Evolutionary conservation across 2,329 filamentous ascomycete genomes (phyloP).

Genomic region (Pseudocercospora fijiensis): DNA sequence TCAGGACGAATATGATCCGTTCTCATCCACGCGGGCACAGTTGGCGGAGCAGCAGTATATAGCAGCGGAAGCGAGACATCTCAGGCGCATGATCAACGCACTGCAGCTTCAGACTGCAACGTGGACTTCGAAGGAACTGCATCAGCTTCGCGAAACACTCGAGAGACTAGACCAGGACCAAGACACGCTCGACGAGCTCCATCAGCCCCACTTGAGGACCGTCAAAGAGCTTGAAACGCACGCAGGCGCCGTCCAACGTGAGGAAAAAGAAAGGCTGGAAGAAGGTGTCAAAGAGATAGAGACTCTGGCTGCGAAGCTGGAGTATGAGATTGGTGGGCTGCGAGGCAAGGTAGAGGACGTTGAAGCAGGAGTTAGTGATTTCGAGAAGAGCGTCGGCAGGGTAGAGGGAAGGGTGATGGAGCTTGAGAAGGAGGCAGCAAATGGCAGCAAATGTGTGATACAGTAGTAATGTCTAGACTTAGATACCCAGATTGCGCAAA

Average conservation of each 20-base stretch:
- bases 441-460: conserved; percentile 33
- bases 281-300: conserved; percentile 78
- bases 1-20: conserved; percentile 37
- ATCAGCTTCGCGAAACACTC: conserved; percentile 55
- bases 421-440: conserved; percentile 59
- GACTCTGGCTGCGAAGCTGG: conserved; percentile 75
- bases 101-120: conserved; percentile 42
- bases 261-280: conserved; percentile 66
- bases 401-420: conserved; percentile 51
- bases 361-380: conserved; percentile 75
- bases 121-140: conserved; percentile 63
- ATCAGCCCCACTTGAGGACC: conserved; percentile 67
- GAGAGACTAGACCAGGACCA: conserved; percentile 62
- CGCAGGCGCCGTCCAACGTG: conserved; percentile 66
- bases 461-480: conserved; percentile 20
- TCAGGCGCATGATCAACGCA: conserved; percentile 55
- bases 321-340: conserved; percentile 86
- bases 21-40: conserved; percentile 26
- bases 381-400: conserved; percentile 63
- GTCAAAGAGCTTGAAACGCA: conserved; percentile 67
- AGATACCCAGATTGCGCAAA: conserved; percentile 3
- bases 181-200: conserved; percentile 64
- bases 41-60: conserved; percentile 35
- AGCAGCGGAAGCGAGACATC: conserved; percentile 56
- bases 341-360: conserved; percentile 80